Base-by-base conservation (phyloP, 345 rosid genomes). In the Combretum micranthum region DNA sequence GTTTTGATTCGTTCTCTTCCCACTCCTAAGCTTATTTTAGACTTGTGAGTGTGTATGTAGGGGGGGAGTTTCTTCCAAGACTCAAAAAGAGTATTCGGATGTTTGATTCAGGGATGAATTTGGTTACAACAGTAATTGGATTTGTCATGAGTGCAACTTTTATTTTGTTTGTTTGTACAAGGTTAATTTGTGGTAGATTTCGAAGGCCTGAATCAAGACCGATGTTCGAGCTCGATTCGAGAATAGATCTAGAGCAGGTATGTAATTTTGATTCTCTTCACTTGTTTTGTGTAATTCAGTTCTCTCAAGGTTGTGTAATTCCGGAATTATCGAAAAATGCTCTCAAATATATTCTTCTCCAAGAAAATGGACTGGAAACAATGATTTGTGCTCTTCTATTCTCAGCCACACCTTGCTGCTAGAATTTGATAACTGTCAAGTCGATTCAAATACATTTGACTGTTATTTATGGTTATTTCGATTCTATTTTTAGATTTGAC, bases 91-190 rank as follows among this genome's bases (percentile, higher is more conserved):
- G 15, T 23, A 18, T 25, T 50, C 15, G 21, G 64, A 78, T 78
- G 83, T 52, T 78, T 45, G 82, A 65, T 63, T 60, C 82, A 14
- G 71, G 67, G 14, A 68, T 74, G 80, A 83, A 75, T 71, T 63
- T 75, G 75, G 71, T 81, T 16, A 77, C 94, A 15, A 79, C 83
- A 3, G 42, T 79, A 6, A 79, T 86, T 50, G 94, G 83, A 47
- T 86, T 86, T 67, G 87, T 71, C 44, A 74, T 77, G 83, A 83
- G 85, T 66, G 82, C 78, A 8, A 56, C 83, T 52, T 83, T 86
- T 64, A 79, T 83, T 9, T 73, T 79, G 66, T 86, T 80, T 47
- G 73, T 86, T 32, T 86, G 86, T 58, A 64, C 80, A 18, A 77
- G 87, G 62, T 72, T 86, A n/a, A 68, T 86, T 4, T 86, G 93